Evolutionary conservation across 1,139 yeast genomes (phyloP), one percentile per base, ranked within the genome.

Genomic region (Pichia inconspicua): DNA sequence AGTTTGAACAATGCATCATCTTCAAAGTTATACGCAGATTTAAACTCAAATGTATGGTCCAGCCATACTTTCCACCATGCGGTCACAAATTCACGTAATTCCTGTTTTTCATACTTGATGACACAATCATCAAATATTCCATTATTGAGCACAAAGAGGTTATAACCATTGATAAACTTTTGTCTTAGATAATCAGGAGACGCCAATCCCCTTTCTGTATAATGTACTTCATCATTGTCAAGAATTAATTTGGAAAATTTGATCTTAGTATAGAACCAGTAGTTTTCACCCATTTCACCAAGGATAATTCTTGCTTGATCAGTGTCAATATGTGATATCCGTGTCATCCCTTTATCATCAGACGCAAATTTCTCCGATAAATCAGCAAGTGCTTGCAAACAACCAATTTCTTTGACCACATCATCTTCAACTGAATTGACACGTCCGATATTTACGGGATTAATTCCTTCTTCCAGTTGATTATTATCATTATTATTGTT

Each of bases 61-160:
- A 61, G 43, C 66, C 66, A 64, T 5, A 27, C 42, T 5, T 30
- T 44, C 67, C 67, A 64, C 68, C 68, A 64, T 15, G 37, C 27
- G 15, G 45, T 47, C 10, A 57, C 38, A 10, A 34, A 10, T 14
- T 17, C n/a, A 19, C 44, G 27, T 25, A 48, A 22, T n/a, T 40
- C 31, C 5, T 32, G 25, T 17, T 25, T 44, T 5, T 40, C 47
- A 25, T 39, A 14, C 28, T 12, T 25, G 14, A 27, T 10, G 19
- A 31, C 40, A 27, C 42, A 46, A 9, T 30, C 12, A 2, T 45
- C 47, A 15, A 64, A 40, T 4, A 58, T 40, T 1, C 65, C 64
- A 43, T 55, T 45, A 37, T 60, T 55, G 8, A 64, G 42, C 11
- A 42, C 44, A 54, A 57, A 64, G 4, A 61, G 45, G 27, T 53